Conservation (phyloP, 768 basidiomycete genomes). For the Exidia glandulosa region DNA sequence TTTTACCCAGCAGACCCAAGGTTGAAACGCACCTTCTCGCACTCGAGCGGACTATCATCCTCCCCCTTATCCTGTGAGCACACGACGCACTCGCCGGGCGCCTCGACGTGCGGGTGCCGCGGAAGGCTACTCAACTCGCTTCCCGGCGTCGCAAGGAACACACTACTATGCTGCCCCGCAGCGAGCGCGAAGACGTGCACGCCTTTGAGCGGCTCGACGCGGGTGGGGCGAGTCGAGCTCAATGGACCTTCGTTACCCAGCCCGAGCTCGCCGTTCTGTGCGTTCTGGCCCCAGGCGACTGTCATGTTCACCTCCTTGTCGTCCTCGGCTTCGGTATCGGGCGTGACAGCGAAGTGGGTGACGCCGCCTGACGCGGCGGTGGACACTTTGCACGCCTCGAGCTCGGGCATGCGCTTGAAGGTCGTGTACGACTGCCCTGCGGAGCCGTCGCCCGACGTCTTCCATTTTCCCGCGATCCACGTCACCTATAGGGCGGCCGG, state of each 20-base stretch:
- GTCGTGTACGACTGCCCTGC: conserved; percentile 79
- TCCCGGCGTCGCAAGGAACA: conserved; percentile 69
- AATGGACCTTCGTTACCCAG: conserved; percentile 72
- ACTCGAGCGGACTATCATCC: conserved; percentile 68
- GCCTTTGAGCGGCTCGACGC: conserved; percentile 57
- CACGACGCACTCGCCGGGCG: conserved; percentile 56
- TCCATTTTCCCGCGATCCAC: conserved; percentile 68
- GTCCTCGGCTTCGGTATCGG: conserved; percentile 42
- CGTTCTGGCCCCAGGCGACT: conserved; percentile 46
- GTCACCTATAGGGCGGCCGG: conserved; percentile 38
- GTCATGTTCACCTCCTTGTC: conserved; percentile 47
- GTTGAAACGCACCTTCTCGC: conserved; percentile 63
- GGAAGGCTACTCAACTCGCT: conserved; percentile 68
- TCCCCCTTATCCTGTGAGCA: conserved; percentile 65
- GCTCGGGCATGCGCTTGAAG: conserved; percentile 79
- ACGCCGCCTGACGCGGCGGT: conserved; percentile 72
- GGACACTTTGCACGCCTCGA: conserved; percentile 74
- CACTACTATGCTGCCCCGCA: conserved; percentile 76
- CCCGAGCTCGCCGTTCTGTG: conserved; percentile 58
- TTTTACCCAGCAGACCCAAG: not conserved
- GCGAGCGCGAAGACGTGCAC: conserved; percentile 79
- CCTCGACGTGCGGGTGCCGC: conserved; percentile 68
- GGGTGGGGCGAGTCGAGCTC: conserved; percentile 74
- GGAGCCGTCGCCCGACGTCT: conserved; percentile 45
- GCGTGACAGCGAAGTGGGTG: conserved; percentile 72